Conservation (phyloP, 805 yeast species). For the Pichia californica region DNA sequence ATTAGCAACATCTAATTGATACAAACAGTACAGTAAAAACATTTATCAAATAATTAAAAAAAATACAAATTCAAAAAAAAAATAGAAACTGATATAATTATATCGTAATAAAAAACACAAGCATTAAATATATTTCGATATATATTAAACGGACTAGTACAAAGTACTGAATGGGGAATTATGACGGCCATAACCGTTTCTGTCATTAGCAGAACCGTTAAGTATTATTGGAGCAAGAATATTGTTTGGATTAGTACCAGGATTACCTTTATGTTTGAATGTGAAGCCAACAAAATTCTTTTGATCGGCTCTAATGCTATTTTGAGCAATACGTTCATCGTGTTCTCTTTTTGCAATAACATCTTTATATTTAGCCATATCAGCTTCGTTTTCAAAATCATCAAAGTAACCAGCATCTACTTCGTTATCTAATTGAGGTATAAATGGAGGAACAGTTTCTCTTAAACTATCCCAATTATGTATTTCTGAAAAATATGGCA, state of each 20-base stretch:
- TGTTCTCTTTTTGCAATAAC: slow-evolving; percentile 89
- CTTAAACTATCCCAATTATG: slow-evolving; percentile 65
- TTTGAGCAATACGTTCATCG: slow-evolving; percentile 72
- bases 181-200: slow-evolving; percentile 19
- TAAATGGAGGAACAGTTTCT: slow-evolving; percentile 79
- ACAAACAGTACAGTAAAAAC: too few relatives aligned
- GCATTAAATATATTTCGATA: slow-evolving; percentile 13
- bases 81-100: too few relatives aligned
- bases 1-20: too few relatives aligned
- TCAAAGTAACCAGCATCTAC: slow-evolving; percentile 99
- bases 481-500: slow-evolving; percentile 78
- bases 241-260: slow-evolving; percentile 38
- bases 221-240: slow-evolving; percentile 29
- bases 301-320: slow-evolving; percentile 49
- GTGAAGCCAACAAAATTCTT: slow-evolving; percentile 93
- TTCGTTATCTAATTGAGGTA: slow-evolving; percentile 94
- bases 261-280: slow-evolving; percentile 73
- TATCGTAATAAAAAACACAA: not conserved
- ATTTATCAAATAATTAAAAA: too few relatives aligned
- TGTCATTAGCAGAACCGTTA: slow-evolving; percentile 19
- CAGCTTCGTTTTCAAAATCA: slow-evolving; percentile 92
- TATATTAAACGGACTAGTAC: slow-evolving; percentile 14
- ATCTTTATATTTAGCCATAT: slow-evolving; percentile 96
- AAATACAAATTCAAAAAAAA: too few relatives aligned
- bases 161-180: slow-evolving; percentile 33